Evolutionary conservation across 306 rosid species (phyloP), one percentile per base, ranked within the genome.

Genomic region (Pyrus betulifolia): DNA sequence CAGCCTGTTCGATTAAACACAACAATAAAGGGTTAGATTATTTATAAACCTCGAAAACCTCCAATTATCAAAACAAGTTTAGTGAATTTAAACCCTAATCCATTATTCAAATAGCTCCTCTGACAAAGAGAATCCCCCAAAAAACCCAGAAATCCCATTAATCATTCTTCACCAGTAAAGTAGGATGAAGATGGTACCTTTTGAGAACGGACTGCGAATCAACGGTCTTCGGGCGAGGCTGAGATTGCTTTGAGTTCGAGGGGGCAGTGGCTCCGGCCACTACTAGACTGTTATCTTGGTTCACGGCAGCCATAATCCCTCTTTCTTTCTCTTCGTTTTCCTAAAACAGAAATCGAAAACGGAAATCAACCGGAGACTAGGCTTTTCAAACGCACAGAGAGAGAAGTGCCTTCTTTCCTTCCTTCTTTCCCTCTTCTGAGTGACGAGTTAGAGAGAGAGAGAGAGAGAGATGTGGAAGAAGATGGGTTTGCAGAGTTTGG

Each of bases 181-280:
- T 13, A 11, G 13, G 13, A 51, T 31, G 10, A 8, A 28, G 6
- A 51, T 17, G 12, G 12, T 55, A 93, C 97, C 98, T 87, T 73
- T 82, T 88, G 76, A 89, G 97, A 87, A 91, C 97, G 65, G 98
- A 88, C 19, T 93, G 98, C 76, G 96, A 88, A 22, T 93, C 96
- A 33, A 85, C 87, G 54, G 81, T 82, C 79, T 89, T 93, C 1
- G 89, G 74, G 5, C 87, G 88, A 21, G 82, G 87, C 22, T 66
- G 79, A 68, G 89, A 55, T 15, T 86, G 89, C 82, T 82, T 93
- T 18, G 88, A n/a, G 5, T 82, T 93, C 13, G 87, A 27, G 7
- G 88, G 79, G 33, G 78, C 78, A 35, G 83, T 80, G 55, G 79
- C 73, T 51, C 82, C 61, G 42, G 66, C 81, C 30, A 75, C 82